A percentile compares a stretch with the other conserved stretches of the same genome.
Conservation (phyloP, 2,329 filamentous ascomycete species). For the Rutstroemia sydowiana region DNA sequence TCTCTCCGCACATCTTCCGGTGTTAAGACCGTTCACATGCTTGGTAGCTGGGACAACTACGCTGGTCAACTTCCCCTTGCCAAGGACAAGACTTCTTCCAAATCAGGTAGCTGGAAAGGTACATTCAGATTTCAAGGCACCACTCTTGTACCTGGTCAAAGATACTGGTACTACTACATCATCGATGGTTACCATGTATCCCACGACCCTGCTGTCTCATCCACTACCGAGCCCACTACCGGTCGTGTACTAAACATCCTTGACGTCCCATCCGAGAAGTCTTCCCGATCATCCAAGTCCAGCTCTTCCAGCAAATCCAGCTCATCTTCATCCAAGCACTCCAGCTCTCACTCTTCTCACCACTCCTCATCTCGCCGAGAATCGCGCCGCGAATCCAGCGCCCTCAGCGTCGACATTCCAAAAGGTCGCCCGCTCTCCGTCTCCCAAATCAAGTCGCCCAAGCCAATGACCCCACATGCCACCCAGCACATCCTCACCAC, state of each 20-base stretch:
- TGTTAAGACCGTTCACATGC: conserved; percentile 94
- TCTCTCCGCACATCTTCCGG: conserved; percentile 90
- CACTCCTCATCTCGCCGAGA: conserved; percentile 37
- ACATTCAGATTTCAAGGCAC: conserved; percentile 91
- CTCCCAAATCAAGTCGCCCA: conserved; percentile 84
- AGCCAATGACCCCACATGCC: conserved; percentile 80
- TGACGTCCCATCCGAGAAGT: conserved; percentile 63
- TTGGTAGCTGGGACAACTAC: conserved; percentile 99
- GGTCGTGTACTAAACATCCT: conserved; percentile 97
- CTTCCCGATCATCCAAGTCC: conserved; percentile 38
- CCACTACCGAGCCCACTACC: conserved; percentile 90
- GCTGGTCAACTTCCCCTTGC: conserved; percentile 87
- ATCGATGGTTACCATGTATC: conserved; percentile 98
- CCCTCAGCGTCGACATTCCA: conserved; percentile 59
- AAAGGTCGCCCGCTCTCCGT: conserved; percentile 84
- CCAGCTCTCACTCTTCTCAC: conserved; percentile 28
- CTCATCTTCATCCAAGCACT: conserved; percentile 34
- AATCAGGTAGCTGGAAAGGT: conserved; percentile 88
- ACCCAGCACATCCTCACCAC: conserved; percentile 79
- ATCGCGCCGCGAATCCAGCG: conserved; percentile 36
- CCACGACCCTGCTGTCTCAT: conserved; percentile 86
- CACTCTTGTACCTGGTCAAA: conserved; percentile 78
- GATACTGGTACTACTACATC: conserved; percentile 99
- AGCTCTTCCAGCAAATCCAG: too few relatives aligned
- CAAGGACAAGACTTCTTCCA: conserved; percentile 75